phyloP scores from a whole-genome alignment of 495 filamentous ascomycete genomes.

The Cairneyella variabilis region DNA sequence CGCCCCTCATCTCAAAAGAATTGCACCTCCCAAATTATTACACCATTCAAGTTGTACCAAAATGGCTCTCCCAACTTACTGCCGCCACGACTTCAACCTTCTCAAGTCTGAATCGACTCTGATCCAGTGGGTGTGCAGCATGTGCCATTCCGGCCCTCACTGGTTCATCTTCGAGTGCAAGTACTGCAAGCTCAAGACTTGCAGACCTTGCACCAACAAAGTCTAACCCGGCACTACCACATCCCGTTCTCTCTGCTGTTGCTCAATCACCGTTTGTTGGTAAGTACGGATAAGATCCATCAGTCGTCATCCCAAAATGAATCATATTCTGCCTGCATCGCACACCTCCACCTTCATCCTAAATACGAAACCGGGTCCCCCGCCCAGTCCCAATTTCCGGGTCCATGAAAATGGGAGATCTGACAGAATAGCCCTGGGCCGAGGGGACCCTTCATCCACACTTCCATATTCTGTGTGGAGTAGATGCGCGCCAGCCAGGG shows the following conservation, averaged over 20 bases:
- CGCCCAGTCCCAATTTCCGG: background rate
- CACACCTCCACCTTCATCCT: background rate
- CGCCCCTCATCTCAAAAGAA: too few species aligned
- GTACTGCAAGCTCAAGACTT: slow-evolving; percentile 74
- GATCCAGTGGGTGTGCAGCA: slow-evolving; percentile 72
- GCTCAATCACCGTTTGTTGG: background rate
- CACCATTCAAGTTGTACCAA: background rate
- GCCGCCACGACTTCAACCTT: slow-evolving; percentile 68
- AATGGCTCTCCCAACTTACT: slow-evolving; percentile 63
- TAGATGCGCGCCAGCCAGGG: too few species aligned
- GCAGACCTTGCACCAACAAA: slow-evolving; percentile 54
- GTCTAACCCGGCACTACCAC: slow-evolving; percentile 9
- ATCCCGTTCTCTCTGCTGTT: background rate
- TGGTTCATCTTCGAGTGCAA: slow-evolving; percentile 80
- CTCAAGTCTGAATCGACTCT: slow-evolving; percentile 74
- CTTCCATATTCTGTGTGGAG: too few species aligned
- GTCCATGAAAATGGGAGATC: background rate
- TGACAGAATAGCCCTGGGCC: too few species aligned
- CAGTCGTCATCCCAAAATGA: background rate
- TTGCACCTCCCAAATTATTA: too few species aligned
- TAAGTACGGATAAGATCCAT: too few species aligned
- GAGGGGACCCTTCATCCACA: too few species aligned
- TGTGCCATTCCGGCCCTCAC: slow-evolving; percentile 74
- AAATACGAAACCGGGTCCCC: background rate
- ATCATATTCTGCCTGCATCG: background rate